These are phyloP conservation scores for Mycena capillaripes DNA, from an alignment of 768 basidiomycete species.

Conservation along the genomic window DNA sequence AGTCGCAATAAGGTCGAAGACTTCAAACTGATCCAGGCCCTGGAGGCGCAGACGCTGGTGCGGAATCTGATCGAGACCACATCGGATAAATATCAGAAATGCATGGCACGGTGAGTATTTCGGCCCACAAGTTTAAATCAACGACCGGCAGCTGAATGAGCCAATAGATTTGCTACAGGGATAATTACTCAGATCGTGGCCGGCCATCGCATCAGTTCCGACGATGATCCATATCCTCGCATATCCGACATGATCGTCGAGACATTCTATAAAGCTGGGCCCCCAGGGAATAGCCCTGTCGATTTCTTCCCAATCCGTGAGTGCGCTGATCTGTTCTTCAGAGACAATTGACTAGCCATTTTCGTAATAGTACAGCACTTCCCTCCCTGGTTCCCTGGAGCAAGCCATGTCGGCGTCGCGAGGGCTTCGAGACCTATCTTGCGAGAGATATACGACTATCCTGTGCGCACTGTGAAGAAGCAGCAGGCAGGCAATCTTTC, in stretches of 20 bases:
- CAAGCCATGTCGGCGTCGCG: background rate
- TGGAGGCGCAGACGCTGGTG: conserved; percentile 45
- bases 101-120: background rate
- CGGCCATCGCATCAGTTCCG: conserved; percentile 47
- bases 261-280: conserved; percentile 22
- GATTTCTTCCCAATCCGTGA: conserved; percentile 46
- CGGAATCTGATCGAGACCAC: background rate
- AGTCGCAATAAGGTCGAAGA: conserved; percentile 34
- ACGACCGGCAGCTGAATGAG: background rate
- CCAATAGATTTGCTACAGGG: conserved; percentile 31
- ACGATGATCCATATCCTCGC: conserved; percentile 54
- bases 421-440: background rate
- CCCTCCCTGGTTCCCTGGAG: background rate
- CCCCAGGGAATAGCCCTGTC: conserved; percentile 33
- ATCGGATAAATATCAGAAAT: background rate
- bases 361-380: background rate
- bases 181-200: conserved; percentile 44
- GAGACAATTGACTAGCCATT: background rate
- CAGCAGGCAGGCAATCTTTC: background rate
- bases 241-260: conserved; percentile 43
- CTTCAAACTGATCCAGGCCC: conserved; percentile 42
- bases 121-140: background rate
- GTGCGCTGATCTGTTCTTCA: background rate
- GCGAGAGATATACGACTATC: background rate
- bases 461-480: background rate